Percentiles rank a stretch among this genome's conserved stretches.
Conservation (phyloP, 2,329 filamentous ascomycete genomes). For the Cordyceps farinosa region DNA sequence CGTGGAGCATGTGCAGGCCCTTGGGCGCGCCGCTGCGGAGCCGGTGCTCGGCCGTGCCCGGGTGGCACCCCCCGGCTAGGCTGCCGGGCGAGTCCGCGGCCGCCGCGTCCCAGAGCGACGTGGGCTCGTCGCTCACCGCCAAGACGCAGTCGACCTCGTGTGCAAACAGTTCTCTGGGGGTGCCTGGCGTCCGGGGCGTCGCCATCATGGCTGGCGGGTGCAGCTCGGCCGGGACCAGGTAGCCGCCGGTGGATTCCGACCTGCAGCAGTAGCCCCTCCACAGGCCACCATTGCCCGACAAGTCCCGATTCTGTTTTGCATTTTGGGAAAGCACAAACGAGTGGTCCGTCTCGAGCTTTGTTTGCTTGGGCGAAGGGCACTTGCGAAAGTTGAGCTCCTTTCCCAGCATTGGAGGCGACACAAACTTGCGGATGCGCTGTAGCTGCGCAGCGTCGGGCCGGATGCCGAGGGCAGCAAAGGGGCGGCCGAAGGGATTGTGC, state of each 20-base stretch:
- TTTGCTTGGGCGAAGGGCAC: conserved; percentile 79
- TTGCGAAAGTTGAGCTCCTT: conserved; percentile 74
- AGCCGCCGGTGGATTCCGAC: conserved; percentile 34
- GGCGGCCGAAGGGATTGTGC: conserved; percentile 39
- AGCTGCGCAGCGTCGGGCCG: conserved; percentile 39
- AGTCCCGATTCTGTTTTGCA: conserved; percentile 49
- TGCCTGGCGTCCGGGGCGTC: conserved; percentile 44
- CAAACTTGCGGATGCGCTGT: conserved; percentile 47
- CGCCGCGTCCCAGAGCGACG: conserved; percentile 26
- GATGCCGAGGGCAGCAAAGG: conserved; percentile 40
- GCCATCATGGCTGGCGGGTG: conserved; percentile 48
- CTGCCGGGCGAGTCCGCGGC: conserved; percentile 18
- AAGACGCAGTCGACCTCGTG: conserved; percentile 36
- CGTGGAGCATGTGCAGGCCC: conserved; percentile 47
- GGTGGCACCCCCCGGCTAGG: neutral
- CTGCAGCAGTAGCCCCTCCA: conserved; percentile 72
- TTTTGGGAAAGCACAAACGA: conserved; percentile 48
- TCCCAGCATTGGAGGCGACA: conserved; percentile 84
- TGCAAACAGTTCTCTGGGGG: conserved; percentile 42
- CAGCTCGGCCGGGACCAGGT: conserved; percentile 40
- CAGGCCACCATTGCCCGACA: conserved; percentile 60
- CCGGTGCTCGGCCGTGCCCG: conserved; percentile 25
- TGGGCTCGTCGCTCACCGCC: conserved; percentile 41
- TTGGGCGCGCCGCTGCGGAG: conserved; percentile 35
- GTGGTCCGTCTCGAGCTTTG: conserved; percentile 77